phyloP scores from a whole-genome alignment of 2,329 filamentous ascomycete species.

The Calonectria pteridis region DNA sequence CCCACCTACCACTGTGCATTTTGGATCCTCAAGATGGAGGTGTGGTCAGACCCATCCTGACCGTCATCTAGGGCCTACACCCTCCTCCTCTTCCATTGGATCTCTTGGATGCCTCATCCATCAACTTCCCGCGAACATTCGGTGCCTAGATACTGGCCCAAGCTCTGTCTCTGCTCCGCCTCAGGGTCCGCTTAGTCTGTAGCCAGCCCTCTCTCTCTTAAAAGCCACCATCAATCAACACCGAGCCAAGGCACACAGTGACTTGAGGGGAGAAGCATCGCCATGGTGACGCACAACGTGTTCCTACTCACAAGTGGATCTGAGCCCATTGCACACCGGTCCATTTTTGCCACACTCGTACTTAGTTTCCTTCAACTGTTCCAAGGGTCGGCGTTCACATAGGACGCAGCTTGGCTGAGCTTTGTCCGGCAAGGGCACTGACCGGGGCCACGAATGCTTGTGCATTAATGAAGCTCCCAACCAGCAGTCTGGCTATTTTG shows the following conservation, averaged over 20 bases:
- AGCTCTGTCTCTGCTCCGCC: neutral
- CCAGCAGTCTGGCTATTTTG: neutral
- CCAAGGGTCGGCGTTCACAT: neutral
- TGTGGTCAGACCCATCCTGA: neutral
- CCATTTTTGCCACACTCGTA: neutral
- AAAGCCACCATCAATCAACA: neutral
- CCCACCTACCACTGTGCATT: neutral
- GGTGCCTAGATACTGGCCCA: neutral
- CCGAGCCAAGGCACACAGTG: neutral
- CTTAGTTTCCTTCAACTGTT: neutral
- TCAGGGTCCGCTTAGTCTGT: neutral
- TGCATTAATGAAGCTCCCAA: neutral
- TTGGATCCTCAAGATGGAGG: neutral
- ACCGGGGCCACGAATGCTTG: neutral
- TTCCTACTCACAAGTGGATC: neutral
- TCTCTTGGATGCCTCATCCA: neutral
- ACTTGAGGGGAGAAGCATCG: neutral
- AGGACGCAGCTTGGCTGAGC: neutral
- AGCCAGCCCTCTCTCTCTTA: neutral
- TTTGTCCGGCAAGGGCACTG: neutral
- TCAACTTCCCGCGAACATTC: neutral
- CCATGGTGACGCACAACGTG: neutral
- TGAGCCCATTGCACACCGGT: neutral
- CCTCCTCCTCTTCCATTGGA: neutral
- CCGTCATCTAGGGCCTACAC: neutral